These are phyloP conservation scores for Diophrys sp. DNA, from an alignment of 73 alveolate genomes.

Conservation along the genomic window DNA sequence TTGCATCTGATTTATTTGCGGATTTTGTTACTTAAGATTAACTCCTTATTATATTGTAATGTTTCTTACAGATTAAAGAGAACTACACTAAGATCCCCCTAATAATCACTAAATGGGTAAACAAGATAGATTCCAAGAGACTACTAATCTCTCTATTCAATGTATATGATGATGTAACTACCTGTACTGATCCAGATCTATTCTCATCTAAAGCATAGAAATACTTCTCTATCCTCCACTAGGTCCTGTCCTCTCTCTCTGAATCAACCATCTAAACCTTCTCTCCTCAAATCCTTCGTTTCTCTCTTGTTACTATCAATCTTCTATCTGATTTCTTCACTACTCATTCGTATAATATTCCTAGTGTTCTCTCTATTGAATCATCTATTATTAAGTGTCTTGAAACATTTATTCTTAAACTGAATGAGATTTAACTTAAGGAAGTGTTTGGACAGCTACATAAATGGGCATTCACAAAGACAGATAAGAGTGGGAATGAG, in stretches of 20 bases:
- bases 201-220: not conserved
- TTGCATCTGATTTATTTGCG: no score
- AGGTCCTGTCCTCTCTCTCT: slow-evolving; percentile 16
- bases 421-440: slow-evolving; percentile 53
- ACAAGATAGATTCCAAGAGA: no score
- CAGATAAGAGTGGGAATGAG: not conserved
- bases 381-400: slow-evolving; percentile 6
- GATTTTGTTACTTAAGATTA: no score
- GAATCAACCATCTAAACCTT: slow-evolving; percentile 35
- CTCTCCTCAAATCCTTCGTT: slow-evolving; percentile 28
- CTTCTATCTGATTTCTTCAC: slow-evolving; percentile 6
- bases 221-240: not conserved
- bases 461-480: slow-evolving; percentile 48
- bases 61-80: no score
- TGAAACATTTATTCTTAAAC: slow-evolving; percentile 39
- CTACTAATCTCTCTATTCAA: slow-evolving; percentile 11
- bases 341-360: not conserved
- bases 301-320: slow-evolving; percentile 24
- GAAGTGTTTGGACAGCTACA: slow-evolving; percentile 37
- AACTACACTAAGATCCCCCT: no score
- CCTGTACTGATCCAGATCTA: not conserved
- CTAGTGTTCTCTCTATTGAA: slow-evolving; percentile 10
- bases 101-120: no score
- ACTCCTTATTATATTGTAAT: no score
- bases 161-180: slow-evolving; percentile 1